Conservation (phyloP, 1,139 yeast species). For the Pichia sp. region DNA sequence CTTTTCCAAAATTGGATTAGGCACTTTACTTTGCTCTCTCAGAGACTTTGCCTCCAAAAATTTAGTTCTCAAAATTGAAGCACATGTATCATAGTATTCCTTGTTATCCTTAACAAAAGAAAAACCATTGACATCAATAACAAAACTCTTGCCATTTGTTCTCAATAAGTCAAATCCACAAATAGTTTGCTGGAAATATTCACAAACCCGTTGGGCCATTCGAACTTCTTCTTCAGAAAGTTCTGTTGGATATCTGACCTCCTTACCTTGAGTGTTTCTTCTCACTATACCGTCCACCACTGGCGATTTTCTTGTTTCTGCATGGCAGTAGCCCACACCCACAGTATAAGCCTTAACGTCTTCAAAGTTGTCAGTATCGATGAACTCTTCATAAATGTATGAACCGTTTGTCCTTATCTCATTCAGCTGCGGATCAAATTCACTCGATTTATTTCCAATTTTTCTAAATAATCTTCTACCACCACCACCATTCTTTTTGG, state of each 20-base stretch:
- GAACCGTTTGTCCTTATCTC: slow-evolving; percentile 87
- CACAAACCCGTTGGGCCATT: slow-evolving; percentile 76
- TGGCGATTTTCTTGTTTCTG: slow-evolving; percentile 97
- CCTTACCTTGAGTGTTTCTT: slow-evolving; percentile 96
- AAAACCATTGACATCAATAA: slow-evolving; percentile 97
- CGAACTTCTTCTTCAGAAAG: slow-evolving; percentile 66
- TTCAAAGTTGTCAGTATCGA: slow-evolving; percentile 97
- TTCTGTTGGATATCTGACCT: slow-evolving; percentile 83
- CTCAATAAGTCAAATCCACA: slow-evolving; percentile 95
- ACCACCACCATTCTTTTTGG: slow-evolving; percentile 90
- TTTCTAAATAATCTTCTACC: slow-evolving; percentile 92
- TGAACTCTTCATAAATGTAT: slow-evolving; percentile 85
- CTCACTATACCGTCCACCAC: slow-evolving; percentile 98
- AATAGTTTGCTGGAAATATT: slow-evolving; percentile 84
- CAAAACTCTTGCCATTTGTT: slow-evolving; percentile 83
- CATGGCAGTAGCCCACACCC: slow-evolving; percentile 87
- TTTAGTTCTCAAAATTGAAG: slow-evolving; percentile 69
- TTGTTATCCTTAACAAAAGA: slow-evolving; percentile 93
- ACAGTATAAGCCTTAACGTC: slow-evolving; percentile 99
- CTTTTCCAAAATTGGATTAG: slow-evolving; percentile 43
- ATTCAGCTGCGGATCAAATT: slow-evolving; percentile 77
- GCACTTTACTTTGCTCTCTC: slow-evolving; percentile 11
- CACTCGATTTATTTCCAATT: slow-evolving; percentile 95
- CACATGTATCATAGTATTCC: slow-evolving; percentile 80
- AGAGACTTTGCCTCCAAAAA: slow-evolving; percentile 58